phyloP scores from a whole-genome alignment of 306 rosid species.

The Glycine soja region DNA sequence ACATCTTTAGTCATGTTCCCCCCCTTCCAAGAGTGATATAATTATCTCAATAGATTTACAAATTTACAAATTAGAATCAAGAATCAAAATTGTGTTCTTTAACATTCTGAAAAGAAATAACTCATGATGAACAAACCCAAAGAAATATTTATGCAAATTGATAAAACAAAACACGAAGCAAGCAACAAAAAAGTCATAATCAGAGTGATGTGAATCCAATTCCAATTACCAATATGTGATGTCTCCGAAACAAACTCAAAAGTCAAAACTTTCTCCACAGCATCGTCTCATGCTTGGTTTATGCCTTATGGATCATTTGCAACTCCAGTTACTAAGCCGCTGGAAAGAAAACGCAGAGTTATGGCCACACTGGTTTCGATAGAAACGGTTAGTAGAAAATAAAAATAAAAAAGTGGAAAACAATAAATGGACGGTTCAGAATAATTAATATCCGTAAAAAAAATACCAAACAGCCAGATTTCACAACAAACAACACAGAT shows the following conservation, averaged over 20 bases:
- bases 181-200: not conserved
- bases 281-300: not conserved
- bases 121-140: not conserved
- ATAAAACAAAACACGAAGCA: not conserved
- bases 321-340: slow-evolving; percentile 13
- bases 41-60: too few relatives aligned
- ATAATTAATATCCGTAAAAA: slow-evolving; percentile 51
- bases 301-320: slow-evolving; percentile 20
- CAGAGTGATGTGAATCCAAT: not conserved
- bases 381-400: slow-evolving; percentile 7
- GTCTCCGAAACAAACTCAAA: not conserved
- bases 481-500: too few relatives aligned
- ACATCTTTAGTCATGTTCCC: too few relatives aligned
- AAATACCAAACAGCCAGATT: slow-evolving; percentile 50
- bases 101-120: not conserved
- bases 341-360: slow-evolving; percentile 29
- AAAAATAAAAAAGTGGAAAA: not conserved
- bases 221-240: slow-evolving; percentile 32
- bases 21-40: too few relatives aligned
- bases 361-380: slow-evolving; percentile 22
- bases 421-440: slow-evolving; percentile 58
- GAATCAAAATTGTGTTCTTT: not conserved
- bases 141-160: slow-evolving; percentile 12
- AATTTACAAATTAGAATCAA: too few relatives aligned
- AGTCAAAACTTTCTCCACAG: not conserved